Evolutionary conservation across 768 basidiomycete genomes (phyloP), one percentile per base, ranked within the genome.

Genomic region (Daedaleopsis sinensis): DNA sequence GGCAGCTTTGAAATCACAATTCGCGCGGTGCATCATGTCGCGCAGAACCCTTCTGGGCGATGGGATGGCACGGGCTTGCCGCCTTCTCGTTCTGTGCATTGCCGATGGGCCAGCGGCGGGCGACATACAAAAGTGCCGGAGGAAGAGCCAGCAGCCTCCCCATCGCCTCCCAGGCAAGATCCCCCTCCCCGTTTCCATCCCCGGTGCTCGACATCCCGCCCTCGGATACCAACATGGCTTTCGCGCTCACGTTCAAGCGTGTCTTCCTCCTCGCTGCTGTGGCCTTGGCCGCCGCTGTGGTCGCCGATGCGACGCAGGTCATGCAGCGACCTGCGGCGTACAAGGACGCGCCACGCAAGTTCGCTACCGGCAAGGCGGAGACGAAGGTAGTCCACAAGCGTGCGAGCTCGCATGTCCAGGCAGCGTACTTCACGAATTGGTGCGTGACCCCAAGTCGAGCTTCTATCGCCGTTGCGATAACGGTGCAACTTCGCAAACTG

Each of bases 341-440:
- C 70, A 83, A 79, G 69, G 71, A 74, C 12, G 62, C 78, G 2
- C 73, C 77, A 21, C 72, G 77, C 19, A 78, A 75, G 61, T 75
- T 78, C 42, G 62, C 44, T 8, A 57, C 54, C 0, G 65, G 59
- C 6, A 52, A 70, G 59, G 74, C 80, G 6, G 72, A 77, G 64
- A 75, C 77, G 5, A 71, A 80, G 24, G 67, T 71, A 43, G 75
- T 84, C 37, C 73, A 79, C 42, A 78, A 75, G 65, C 76, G 82
- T 16, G 64, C 65, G 11, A 62, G 59, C 11, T 55, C 64, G 7
- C 64, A 70, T 51, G 66, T 68, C 18, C 71, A 70, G 37, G 62
- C 65, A 58, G 84, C 78, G 2, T 86, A 86, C 69, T 86, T 84
- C 70, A 83, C 83, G 0, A 85, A 85, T 71, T 86, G 84, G 76